phyloP scores from a whole-genome alignment of 768 basidiomycete genomes.

The Amanita rubescens region DNA sequence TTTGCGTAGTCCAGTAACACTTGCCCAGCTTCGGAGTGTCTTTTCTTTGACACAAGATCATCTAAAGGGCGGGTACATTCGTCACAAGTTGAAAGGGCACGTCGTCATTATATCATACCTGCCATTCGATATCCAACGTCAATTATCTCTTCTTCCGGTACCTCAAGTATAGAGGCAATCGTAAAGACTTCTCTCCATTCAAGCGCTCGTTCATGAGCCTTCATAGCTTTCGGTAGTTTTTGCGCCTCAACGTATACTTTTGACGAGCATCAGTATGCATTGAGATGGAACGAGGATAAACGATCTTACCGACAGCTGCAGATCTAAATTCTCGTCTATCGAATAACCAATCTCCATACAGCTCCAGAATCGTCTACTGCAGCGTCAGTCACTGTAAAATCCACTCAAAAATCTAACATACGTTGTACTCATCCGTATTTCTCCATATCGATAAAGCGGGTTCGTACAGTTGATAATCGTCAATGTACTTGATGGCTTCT shows the following conservation, averaged over 20 bases:
- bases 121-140: slow-evolving; percentile 72
- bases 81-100: not conserved
- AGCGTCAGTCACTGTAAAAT: not conserved
- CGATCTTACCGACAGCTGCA: slow-evolving; percentile 64
- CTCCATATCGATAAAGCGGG: slow-evolving; percentile 71
- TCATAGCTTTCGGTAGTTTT: slow-evolving; percentile 66
- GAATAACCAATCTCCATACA: slow-evolving; percentile 85
- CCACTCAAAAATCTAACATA: slow-evolving; percentile 22
- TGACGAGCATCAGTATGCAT: not conserved
- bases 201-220: slow-evolving; percentile 79
- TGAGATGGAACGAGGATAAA: not conserved
- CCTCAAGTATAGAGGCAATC: slow-evolving; percentile 48
- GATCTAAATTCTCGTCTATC: slow-evolving; percentile 78
- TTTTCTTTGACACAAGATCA: slow-evolving; percentile 73
- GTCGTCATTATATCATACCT: slow-evolving; percentile 39
- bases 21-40: slow-evolving; percentile 70
- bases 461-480: slow-evolving; percentile 68
- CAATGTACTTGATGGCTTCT: slow-evolving; percentile 75
- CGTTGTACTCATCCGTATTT: slow-evolving; percentile 54
- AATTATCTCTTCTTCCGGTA: slow-evolving; percentile 47
- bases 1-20: slow-evolving; percentile 80
- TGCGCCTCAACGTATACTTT: slow-evolving; percentile 57
- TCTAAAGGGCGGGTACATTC: no score
- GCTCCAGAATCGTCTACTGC: slow-evolving; percentile 54
- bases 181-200: slow-evolving; percentile 93